A percentile compares a stretch with the other conserved stretches of the same genome.
Conservation (phyloP, 768 basidiomycete species). For the Pisolithus microcarpus region DNA sequence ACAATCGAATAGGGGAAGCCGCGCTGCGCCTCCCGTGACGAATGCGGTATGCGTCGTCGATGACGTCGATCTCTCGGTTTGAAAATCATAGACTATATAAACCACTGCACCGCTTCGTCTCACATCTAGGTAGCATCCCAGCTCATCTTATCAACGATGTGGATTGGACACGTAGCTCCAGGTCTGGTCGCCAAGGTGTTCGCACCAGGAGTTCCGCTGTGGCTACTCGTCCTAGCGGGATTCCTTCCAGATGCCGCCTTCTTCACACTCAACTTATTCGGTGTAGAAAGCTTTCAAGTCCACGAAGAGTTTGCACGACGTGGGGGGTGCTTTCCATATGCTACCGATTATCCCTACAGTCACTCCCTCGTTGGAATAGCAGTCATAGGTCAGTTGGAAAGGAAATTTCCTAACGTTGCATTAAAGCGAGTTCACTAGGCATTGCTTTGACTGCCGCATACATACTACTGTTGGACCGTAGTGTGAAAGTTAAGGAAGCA, state of each 20-base stretch:
- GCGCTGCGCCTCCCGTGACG: no score
- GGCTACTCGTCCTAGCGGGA: constrained; percentile 12
- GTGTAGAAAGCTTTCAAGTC: constrained; percentile 23
- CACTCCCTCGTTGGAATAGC: constrained; percentile 16
- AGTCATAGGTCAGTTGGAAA: not conserved
- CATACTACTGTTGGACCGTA: constrained; percentile 1
- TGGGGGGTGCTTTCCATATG: constrained; percentile 27
- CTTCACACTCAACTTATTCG: constrained; percentile 22
- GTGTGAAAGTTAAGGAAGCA: constrained; percentile 10
- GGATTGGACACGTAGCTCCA: constrained; percentile 1
- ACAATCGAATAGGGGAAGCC: no score
- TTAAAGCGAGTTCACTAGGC: constrained; percentile 16
- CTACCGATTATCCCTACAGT: constrained; percentile 27
- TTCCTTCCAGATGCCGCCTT: constrained; percentile 21
- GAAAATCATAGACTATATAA: not conserved
- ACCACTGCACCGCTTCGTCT: not conserved
- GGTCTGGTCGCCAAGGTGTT: constrained; percentile 1
- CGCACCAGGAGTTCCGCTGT: not conserved
- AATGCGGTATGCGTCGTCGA: not conserved
- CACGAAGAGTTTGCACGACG: constrained; percentile 10
- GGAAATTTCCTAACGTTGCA: not conserved
- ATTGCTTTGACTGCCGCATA: constrained; percentile 14
- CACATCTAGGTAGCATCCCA: not conserved
- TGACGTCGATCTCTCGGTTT: not conserved
- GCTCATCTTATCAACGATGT: not conserved